Conservation (phyloP, 495 filamentous ascomycete species). For the Lophiostoma macrostomum region DNA sequence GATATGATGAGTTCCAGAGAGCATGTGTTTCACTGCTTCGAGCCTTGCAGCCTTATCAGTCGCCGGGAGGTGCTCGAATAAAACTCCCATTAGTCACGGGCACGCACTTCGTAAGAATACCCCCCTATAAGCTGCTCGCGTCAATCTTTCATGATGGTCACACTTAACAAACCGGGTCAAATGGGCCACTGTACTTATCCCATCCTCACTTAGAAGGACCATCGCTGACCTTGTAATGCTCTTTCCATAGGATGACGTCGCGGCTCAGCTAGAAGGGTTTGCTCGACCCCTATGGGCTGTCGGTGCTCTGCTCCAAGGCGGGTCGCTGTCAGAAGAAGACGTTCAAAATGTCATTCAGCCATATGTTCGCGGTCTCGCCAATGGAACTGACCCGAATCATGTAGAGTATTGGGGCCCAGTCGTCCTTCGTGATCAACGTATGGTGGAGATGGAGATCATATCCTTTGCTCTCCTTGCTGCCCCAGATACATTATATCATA, state of each 20-base stretch:
- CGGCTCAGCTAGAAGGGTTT: conserved; percentile 22
- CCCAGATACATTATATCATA: conserved; percentile 11
- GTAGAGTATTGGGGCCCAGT: conserved; percentile 21
- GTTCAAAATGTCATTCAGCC: not conserved
- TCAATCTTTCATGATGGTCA: too few relatives aligned
- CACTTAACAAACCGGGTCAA: too few relatives aligned
- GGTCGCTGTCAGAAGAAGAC: conserved; percentile 1
- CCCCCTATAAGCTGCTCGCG: too few relatives aligned
- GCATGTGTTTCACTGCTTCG: conserved; percentile 14
- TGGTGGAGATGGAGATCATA: conserved; percentile 27
- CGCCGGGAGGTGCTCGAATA: conserved; percentile 15
- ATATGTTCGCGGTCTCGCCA: conserved; percentile 12
- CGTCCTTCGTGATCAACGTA: conserved; percentile 16
- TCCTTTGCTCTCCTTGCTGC: conserved; percentile 18
- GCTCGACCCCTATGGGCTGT: conserved; percentile 21
- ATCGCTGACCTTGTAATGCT: too few relatives aligned
- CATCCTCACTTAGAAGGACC: too few relatives aligned
- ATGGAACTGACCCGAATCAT: conserved; percentile 20
- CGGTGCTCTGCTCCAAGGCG: conserved; percentile 6
- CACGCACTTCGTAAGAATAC: conserved; percentile 21
- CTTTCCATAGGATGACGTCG: conserved; percentile 25
- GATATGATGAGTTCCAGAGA: not conserved
- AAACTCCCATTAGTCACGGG: conserved; percentile 13
- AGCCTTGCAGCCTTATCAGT: conserved; percentile 14
- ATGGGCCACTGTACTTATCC: too few relatives aligned